Evolutionary conservation across 768 basidiomycete species (phyloP).

Genomic region (Calocera viscosa): DNA sequence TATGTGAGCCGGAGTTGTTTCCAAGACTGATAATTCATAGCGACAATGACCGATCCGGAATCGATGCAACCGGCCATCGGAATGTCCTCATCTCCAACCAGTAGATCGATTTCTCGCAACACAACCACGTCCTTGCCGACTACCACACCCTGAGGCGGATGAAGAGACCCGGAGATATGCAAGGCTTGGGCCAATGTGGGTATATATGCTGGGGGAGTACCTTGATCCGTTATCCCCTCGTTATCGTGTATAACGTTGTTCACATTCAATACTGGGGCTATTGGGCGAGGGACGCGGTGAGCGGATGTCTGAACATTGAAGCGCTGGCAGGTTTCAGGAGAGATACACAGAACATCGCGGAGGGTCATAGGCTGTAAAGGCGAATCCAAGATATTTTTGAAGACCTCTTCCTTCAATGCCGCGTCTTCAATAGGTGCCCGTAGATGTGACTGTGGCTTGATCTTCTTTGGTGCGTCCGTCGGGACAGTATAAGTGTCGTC

Average conservation of each 20-base stretch:
- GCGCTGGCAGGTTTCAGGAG: not conserved
- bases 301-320: not conserved
- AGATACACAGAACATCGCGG: not conserved
- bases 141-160: not conserved
- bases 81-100: not conserved
- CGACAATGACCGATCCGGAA: not conserved
- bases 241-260: too few relatives aligned
- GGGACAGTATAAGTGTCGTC: too few relatives aligned
- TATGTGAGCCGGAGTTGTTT: not conserved
- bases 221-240: too few relatives aligned
- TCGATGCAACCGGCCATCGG: not conserved
- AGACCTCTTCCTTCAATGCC: not conserved
- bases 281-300: not conserved
- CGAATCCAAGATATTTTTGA: not conserved
- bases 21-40: not conserved
- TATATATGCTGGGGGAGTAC: too few relatives aligned
- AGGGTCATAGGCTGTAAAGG: not conserved
- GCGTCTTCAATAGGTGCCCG: not conserved
- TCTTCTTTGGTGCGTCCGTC: too few relatives aligned
- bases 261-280: not conserved
- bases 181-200: not conserved
- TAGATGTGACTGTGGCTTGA: too few relatives aligned
- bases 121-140: not conserved
- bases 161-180: not conserved
- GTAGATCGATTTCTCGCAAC: not conserved